Conservation (phyloP, 306 rosid species). For the Casuarina glauca region DNA sequence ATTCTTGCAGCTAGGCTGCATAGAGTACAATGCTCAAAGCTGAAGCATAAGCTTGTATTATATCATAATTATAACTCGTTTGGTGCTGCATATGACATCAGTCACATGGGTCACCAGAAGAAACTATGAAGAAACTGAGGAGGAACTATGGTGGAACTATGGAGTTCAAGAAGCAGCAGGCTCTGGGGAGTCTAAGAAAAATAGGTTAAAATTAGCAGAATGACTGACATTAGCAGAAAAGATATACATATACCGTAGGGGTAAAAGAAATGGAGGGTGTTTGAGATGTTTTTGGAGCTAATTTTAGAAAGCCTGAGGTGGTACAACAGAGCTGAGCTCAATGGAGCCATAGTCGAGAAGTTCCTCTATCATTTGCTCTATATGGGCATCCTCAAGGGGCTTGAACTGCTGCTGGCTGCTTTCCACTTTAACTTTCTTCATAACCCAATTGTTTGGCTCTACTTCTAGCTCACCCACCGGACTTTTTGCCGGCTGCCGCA, state of each 20-base stretch:
- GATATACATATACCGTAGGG: not conserved
- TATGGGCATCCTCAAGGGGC: conserved; percentile 78
- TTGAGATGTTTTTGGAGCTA: not conserved
- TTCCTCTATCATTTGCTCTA: conserved; percentile 93
- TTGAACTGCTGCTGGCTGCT: conserved; percentile 43
- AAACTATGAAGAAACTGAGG: not conserved
- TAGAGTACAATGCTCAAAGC: not conserved
- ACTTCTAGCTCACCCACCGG: conserved; percentile 28
- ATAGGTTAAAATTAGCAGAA: conserved; percentile 7
- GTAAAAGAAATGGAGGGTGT: conserved; percentile 1
- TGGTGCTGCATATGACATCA: not conserved
- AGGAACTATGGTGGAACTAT: not conserved
- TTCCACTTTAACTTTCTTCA: conserved; percentile 60
- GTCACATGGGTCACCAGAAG: not conserved
- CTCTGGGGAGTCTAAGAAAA: not conserved
- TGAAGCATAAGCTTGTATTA: not conserved
- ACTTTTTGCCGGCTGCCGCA: conserved; percentile 37
- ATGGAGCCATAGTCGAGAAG: conserved; percentile 75
- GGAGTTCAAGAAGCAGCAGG: not conserved
- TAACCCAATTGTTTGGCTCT: conserved; percentile 40
- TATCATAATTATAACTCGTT: not conserved
- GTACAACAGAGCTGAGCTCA: conserved; percentile 62
- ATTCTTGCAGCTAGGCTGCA: not conserved
- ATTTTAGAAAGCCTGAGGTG: conserved; percentile 27
- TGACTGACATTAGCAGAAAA: conserved; percentile 9